phyloP scores from a whole-genome alignment of 345 rosid genomes.

The Turritis glabra region DNA sequence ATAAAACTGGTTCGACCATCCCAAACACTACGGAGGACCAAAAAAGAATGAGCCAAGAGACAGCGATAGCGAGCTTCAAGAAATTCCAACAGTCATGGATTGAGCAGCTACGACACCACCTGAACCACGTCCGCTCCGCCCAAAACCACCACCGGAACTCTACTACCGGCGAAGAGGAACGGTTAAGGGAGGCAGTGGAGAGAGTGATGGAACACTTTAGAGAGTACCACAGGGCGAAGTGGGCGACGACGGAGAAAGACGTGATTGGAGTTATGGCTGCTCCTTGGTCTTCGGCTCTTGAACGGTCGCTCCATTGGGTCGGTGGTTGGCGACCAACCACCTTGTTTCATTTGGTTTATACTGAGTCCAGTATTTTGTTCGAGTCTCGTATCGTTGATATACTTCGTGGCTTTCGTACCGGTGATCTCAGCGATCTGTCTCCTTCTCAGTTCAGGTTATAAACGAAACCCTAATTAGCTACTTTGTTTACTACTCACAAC shows the following conservation, averaged over 20 bases:
- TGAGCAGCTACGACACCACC: constrained; percentile 54
- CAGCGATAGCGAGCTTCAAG: constrained; percentile 44
- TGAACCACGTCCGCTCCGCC: constrained; percentile 53
- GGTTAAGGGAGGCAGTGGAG: constrained; percentile 45
- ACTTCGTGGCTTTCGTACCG: constrained; percentile 60
- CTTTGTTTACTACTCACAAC: background rate
- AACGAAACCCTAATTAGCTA: background rate
- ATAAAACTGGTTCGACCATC: background rate
- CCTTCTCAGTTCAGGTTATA: constrained; percentile 70
- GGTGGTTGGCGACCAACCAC: constrained; percentile 86
- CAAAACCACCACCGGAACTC: constrained; percentile 44
- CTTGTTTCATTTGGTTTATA: constrained; percentile 74
- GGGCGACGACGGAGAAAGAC: constrained; percentile 51
- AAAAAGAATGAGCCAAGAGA: constrained; percentile 29
- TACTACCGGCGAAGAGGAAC: constrained; percentile 14
- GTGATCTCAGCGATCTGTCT: constrained; percentile 84
- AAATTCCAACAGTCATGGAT: constrained; percentile 62
- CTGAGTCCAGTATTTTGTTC: constrained; percentile 74
- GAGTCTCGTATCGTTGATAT: constrained; percentile 78
- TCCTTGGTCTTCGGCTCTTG: constrained; percentile 79
- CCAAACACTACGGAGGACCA: constrained; percentile 20
- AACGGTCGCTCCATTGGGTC: constrained; percentile 85
- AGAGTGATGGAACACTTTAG: constrained; percentile 56
- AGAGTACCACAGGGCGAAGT: constrained; percentile 56
- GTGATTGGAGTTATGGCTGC: constrained; percentile 57